Evolutionary conservation across 2,329 filamentous ascomycete genomes (phyloP), one percentile per base, ranked within the genome.

Genomic region (Venturia oleaginea): DNA sequence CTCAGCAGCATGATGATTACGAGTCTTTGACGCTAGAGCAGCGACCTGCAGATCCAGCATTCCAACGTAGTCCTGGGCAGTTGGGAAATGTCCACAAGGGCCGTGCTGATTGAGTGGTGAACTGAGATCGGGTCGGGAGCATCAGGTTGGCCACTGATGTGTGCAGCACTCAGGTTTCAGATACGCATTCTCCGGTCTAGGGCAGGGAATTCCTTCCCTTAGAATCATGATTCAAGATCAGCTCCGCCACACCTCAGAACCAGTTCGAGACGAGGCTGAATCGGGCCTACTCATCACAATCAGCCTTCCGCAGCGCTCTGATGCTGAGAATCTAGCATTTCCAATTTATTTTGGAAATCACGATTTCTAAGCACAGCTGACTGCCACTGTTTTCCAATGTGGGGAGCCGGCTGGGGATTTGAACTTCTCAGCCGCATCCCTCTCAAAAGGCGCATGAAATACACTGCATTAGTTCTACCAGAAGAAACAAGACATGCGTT

Each of bases 201-300:
- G 51, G 34, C 51, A 34, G 34, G 30, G 11, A 8, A 19, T 15
- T 8, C 27, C 48, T 54, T 4, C 48, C 15, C 22, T 17, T 57
- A 11, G 30, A 34, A 2, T 57, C 30, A 54, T 30, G 24, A 15
- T 11, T n/a, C 15, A 10, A 57, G 24, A 32, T 2, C 48, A 22
- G 24, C 24, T 32, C 48, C 27, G 27, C 7, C 2, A n/a, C 51
- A 34, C 13, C 51, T 27, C 17, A 10, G 27, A 19, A n/a, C 51
- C n/a, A 34, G 34, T 32, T 34, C 27, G 51, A 57, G 51, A 57
- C 51, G 8, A 57, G 51, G 51, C 51, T 57, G 51, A 57, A 34
- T 57, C 27, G 30, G 27, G 19, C 30, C 30, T 34, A 34, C 27
- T 32, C 30, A 7, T 30, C 8, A 15, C 19, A 15, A n/a, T 57